Evolutionary conservation across 805 yeast genomes (phyloP).

Genomic region (Torulaspora indica): DNA sequence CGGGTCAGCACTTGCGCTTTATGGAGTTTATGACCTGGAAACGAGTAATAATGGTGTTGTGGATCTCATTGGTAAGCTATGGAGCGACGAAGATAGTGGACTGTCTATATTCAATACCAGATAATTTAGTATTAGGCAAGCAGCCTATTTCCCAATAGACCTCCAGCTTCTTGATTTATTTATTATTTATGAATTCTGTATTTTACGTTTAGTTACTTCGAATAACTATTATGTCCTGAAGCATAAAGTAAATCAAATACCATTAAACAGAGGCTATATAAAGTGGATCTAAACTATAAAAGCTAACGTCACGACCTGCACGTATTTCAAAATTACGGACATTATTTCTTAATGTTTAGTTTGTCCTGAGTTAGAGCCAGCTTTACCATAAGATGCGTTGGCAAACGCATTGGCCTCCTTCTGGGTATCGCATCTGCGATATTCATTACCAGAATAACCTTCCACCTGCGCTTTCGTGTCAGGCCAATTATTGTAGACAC

Average conservation of each 20-base stretch:
- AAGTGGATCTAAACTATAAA: too few species aligned
- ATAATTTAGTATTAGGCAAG: slow-evolving; percentile 1
- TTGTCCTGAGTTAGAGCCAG: background rate
- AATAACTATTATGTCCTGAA: background rate
- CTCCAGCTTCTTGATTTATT: too few species aligned
- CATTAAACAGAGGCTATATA: too few species aligned
- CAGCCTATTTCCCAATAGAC: background rate
- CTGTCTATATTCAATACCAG: slow-evolving; percentile 27
- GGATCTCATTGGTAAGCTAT: slow-evolving; percentile 40
- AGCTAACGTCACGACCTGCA: too few species aligned
- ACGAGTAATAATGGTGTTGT: slow-evolving; percentile 60
- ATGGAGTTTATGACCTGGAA: slow-evolving; percentile 69
- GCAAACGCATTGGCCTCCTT: slow-evolving; percentile 47
- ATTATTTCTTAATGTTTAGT: background rate
- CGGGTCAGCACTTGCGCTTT: slow-evolving; percentile 61
- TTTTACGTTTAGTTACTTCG: slow-evolving; percentile 1
- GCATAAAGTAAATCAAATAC: too few species aligned
- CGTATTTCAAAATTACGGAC: too few species aligned
- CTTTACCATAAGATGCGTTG: background rate
- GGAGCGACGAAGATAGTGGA: slow-evolving; percentile 36
- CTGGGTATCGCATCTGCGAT: slow-evolving; percentile 48
- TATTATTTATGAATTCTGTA: background rate
- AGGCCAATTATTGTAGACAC: slow-evolving; percentile 59
- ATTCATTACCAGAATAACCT: slow-evolving; percentile 54
- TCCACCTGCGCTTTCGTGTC: slow-evolving; percentile 48